Conservation (phyloP, 73 alveolate genomes). For the Diophrys appendiculata region DNA sequence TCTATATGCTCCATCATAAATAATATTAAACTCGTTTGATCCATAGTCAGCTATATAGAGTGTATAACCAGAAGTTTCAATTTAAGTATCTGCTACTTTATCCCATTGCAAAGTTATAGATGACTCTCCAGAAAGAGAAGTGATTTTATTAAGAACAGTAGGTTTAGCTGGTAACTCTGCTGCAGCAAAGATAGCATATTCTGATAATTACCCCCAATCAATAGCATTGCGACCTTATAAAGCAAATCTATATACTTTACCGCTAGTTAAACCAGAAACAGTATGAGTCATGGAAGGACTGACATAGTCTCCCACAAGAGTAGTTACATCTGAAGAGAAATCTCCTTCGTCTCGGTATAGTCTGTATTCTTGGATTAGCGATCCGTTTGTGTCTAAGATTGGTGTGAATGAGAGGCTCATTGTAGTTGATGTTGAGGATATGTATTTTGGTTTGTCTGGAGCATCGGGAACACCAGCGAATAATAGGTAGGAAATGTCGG, state of each 20-base stretch:
- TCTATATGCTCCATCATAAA: conserved; percentile 34
- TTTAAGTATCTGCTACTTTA: conserved; percentile 40
- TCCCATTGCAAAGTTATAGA: conserved; percentile 42
- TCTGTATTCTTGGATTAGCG: conserved; percentile 16
- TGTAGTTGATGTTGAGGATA: conserved; percentile 15
- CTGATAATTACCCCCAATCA: not conserved
- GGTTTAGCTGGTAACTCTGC: conserved; percentile 54
- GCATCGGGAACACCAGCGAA: conserved; percentile 46
- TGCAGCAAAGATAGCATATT: conserved; percentile 25
- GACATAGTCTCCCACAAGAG: conserved; percentile 7
- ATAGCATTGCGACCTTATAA: conserved; percentile 30
- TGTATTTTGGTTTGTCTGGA: conserved; percentile 48
- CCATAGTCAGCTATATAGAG: conserved; percentile 42
- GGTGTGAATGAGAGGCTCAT: conserved; percentile 24
- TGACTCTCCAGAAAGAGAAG: conserved; percentile 20
- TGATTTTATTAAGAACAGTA: conserved; percentile 21
- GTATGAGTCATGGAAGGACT: conserved; percentile 13
- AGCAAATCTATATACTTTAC: conserved; percentile 28
- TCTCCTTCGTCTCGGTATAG: conserved; percentile 53
- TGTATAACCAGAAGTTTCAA: conserved; percentile 41
- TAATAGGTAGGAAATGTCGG: conserved; percentile 31
- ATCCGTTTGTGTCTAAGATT: conserved; percentile 49
- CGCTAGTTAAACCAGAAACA: conserved; percentile 38
- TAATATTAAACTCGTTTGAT: conserved; percentile 9
- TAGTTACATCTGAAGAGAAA: conserved; percentile 30